A percentile compares a stretch with the other conserved stretches of the same genome.
These are phyloP conservation scores for Fusarium nodosum DNA, from an alignment of 2,329 filamentous ascomycete genomes.

Conservation along the genomic window DNA sequence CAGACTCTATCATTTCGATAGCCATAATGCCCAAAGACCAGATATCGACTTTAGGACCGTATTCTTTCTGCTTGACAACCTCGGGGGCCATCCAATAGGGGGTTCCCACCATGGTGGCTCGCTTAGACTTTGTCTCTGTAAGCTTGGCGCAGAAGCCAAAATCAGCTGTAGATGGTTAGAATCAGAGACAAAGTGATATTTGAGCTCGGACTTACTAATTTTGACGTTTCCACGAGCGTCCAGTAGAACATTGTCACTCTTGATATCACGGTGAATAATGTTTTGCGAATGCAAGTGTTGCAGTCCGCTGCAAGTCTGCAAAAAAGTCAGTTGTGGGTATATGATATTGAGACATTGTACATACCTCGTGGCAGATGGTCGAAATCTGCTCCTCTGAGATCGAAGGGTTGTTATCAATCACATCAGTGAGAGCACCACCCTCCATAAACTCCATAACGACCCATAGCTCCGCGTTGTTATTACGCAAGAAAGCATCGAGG, in stretches of 20 bases:
- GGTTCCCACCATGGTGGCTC: conserved; percentile 98
- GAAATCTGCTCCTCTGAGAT: conserved; percentile 98
- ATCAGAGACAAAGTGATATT: background rate
- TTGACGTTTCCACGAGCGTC: conserved; percentile 97
- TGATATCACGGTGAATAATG: conserved; percentile 99
- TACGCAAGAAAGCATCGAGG: conserved; percentile 94
- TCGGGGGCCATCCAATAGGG: conserved; percentile 99
- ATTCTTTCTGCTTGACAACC: conserved; percentile 99
- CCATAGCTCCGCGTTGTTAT: conserved; percentile 96
- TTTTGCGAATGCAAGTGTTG: conserved; percentile 95
- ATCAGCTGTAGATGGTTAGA: conserved; percentile 75
- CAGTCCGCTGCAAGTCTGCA: conserved; percentile 93
- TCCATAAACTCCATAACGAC: conserved; percentile 99
- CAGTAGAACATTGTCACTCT: conserved; percentile 97
- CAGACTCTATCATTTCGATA: conserved; percentile 99
- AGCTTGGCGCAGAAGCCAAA: conserved; percentile 99
- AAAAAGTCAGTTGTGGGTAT: conserved; percentile 42
- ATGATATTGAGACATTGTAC: conserved; percentile 47
- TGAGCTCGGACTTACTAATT: conserved; percentile 77
- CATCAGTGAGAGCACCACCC: conserved; percentile 95
- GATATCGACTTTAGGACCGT: conserved; percentile 97
- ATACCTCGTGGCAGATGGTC: conserved; percentile 95
- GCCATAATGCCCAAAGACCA: conserved; percentile 99
- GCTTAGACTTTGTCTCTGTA: conserved; percentile 95
- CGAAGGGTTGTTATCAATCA: conserved; percentile 96